Evolutionary conservation across 1,284 basidiomycete genomes (phyloP).

Genomic region (Trichosporon sp.): DNA sequence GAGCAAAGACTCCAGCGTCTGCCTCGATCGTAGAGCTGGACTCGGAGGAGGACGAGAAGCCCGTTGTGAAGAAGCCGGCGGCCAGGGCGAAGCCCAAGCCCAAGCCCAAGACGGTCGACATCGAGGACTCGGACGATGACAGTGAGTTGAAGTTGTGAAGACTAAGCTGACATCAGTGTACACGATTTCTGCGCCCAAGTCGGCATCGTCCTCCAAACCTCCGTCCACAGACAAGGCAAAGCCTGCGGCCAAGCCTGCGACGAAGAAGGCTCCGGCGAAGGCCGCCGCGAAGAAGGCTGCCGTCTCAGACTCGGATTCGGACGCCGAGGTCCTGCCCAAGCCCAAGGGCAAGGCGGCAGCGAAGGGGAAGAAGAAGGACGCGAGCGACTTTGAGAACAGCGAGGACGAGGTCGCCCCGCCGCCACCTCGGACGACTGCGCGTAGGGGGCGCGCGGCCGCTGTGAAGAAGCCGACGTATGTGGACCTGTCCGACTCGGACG

Average conservation of each 20-base stretch:
- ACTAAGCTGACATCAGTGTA: constrained; percentile 23
- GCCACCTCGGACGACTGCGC: constrained; percentile 7
- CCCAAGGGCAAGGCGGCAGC: constrained; percentile 16
- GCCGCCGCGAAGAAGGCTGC: constrained; percentile 9
- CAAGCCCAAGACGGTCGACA: constrained; percentile 52
- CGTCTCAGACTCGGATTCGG: constrained; percentile 14
- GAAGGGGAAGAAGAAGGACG: constrained; percentile 16
- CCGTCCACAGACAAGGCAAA: constrained; percentile 15
- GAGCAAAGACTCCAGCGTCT: not conserved
- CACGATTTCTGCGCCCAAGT: constrained; percentile 35
- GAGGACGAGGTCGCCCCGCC: constrained; percentile 1
- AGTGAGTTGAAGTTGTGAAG: constrained; percentile 24
- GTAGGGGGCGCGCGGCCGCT: constrained; percentile 13
- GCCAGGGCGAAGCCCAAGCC: constrained; percentile 46
- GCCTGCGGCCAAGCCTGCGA: constrained; percentile 31
- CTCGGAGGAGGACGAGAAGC: constrained; percentile 1
- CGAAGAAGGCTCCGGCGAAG: constrained; percentile 9
- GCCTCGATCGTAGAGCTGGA: not conserved
- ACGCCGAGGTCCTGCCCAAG: constrained; percentile 17
- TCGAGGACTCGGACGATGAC: constrained; percentile 61
- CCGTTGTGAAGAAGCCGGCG: constrained; percentile 47
- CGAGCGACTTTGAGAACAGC: constrained; percentile 20
- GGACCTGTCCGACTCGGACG: constrained; percentile 21
- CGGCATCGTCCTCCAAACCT: constrained; percentile 10
- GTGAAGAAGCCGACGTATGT: constrained; percentile 22